Conservation (phyloP, 2,329 filamentous ascomycete genomes). For the Aspergillus fumigatiaffinis region DNA sequence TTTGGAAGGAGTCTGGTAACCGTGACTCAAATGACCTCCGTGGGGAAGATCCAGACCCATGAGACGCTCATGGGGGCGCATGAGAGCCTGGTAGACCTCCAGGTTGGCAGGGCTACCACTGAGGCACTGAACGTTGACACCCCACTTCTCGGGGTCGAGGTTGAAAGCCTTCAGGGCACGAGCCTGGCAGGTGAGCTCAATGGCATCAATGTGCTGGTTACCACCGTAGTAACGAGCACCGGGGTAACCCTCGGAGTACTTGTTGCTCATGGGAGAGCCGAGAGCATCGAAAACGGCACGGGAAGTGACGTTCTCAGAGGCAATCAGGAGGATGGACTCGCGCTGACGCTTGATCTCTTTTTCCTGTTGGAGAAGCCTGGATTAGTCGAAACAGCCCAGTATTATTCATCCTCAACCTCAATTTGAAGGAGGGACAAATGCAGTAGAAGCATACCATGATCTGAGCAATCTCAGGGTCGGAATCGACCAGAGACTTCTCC, state of each 20-base stretch:
- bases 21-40: conserved; percentile 92
- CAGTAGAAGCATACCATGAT: conserved; percentile 74
- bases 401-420: background rate
- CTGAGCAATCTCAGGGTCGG: conserved; percentile 88
- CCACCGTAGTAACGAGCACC: conserved; percentile 98
- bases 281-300: conserved; percentile 97
- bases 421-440: background rate
- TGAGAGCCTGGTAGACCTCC: conserved; percentile 93
- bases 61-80: conserved; percentile 87
- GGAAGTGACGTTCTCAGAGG: conserved; percentile 98
- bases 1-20: conserved; percentile 90
- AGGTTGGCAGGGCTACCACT: conserved; percentile 93
- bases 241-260: conserved; percentile 98
- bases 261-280: conserved; percentile 94
- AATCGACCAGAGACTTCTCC: conserved; percentile 87
- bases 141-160: conserved; percentile 84
- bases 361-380: conserved; percentile 54
- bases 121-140: conserved; percentile 95
- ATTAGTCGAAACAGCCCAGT: conserved; percentile 24
- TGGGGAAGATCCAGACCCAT: conserved; percentile 98
- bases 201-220: conserved; percentile 97
- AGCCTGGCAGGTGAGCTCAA: conserved; percentile 91
- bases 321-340: conserved; percentile 97
- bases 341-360: conserved; percentile 94
- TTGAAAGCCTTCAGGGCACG: conserved; percentile 90